Percentiles rank a stretch among this genome's conserved stretches.
Evolutionary conservation across 2,329 filamentous ascomycete species (phyloP).

Genomic region (Calonectria pauciramosa): DNA sequence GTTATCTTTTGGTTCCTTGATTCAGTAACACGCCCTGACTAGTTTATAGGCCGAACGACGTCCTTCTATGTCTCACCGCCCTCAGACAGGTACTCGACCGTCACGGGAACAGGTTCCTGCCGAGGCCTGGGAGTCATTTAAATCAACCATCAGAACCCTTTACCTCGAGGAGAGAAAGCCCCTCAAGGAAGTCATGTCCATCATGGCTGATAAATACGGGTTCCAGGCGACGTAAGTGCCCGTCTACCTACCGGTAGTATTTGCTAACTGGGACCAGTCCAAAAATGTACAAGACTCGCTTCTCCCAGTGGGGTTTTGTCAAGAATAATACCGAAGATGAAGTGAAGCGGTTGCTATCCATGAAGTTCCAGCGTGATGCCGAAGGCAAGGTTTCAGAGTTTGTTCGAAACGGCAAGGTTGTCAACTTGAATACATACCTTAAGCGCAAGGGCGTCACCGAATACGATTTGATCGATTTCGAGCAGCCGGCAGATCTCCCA

Average conservation of each 20-base stretch:
- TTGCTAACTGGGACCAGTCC: conserved; percentile 53
- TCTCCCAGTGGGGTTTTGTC: conserved; percentile 68
- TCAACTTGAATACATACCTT: conserved; percentile 66
- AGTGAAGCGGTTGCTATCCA: conserved; percentile 63
- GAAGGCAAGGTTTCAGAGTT: conserved; percentile 67
- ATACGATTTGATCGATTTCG: conserved; percentile 64
- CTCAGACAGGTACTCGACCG: conserved; percentile 51
- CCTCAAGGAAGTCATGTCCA: conserved; percentile 66
- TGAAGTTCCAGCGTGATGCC: conserved; percentile 67
- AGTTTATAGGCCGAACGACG: conserved; percentile 44
- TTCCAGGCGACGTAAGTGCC: conserved; percentile 64
- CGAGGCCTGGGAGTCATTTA: conserved; percentile 63
- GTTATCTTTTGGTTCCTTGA: conserved; percentile 18
- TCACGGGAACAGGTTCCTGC: conserved; percentile 60
- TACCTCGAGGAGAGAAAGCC: conserved; percentile 65
- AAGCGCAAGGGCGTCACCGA: conserved; percentile 67
- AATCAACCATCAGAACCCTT: conserved; percentile 59
- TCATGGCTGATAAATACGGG: conserved; percentile 63
- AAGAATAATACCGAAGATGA: conserved; percentile 69
- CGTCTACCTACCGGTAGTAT: neutral
- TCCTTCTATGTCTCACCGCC: conserved; percentile 46
- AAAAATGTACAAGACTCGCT: conserved; percentile 70
- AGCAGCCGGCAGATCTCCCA: conserved; percentile 57
- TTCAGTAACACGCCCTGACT: neutral
- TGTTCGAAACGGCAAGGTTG: conserved; percentile 65